Evolutionary conservation across 208 protist species (phyloP).

Genomic region (Leishmania mexicana): DNA sequence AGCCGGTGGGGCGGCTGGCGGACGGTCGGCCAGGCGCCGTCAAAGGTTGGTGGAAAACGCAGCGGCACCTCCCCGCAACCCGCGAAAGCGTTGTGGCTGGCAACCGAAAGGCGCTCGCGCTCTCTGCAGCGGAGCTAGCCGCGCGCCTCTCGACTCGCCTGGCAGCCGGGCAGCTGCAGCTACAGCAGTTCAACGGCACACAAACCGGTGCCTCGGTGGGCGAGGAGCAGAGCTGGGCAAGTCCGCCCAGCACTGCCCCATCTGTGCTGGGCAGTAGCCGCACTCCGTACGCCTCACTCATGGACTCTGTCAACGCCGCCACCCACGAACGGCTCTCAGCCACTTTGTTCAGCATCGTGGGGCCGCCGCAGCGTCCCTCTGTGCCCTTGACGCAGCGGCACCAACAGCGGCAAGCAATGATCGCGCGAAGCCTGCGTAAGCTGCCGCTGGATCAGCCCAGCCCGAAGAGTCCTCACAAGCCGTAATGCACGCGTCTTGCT

Average conservation of each 20-base stretch:
- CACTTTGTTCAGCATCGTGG: conserved; percentile 2
- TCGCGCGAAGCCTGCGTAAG: conserved; percentile 47
- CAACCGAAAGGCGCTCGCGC: not conserved
- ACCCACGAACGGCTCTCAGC: conserved; percentile 12
- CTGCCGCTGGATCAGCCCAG: conserved; percentile 17
- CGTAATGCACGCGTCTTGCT: not conserved
- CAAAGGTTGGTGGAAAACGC: conserved; percentile 30
- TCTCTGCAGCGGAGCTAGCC: conserved; percentile 16
- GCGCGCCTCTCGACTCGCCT: conserved; percentile 25
- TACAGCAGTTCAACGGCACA: conserved; percentile 5
- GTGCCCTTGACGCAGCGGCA: conserved; percentile 31
- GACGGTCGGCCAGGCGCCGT: conserved; percentile 31
- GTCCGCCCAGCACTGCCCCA: not conserved
- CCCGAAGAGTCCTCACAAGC: not conserved
- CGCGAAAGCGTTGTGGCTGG: not conserved
- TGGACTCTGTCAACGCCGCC: conserved; percentile 20
- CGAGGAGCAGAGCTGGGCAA: not conserved
- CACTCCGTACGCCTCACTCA: conserved; percentile 23
- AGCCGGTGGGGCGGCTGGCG: conserved; percentile 32
- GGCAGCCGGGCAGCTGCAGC: conserved; percentile 22
- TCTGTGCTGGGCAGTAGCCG: conserved; percentile 24
- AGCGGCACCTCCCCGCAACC: conserved; percentile 26
- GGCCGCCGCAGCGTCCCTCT: conserved; percentile 10
- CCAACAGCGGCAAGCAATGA: conserved; percentile 47
- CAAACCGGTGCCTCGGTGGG: not conserved